Evolutionary conservation across 1,284 basidiomycete species (phyloP), one percentile per base, ranked within the genome.

Genomic region (Ustilago vetiveriae): DNA sequence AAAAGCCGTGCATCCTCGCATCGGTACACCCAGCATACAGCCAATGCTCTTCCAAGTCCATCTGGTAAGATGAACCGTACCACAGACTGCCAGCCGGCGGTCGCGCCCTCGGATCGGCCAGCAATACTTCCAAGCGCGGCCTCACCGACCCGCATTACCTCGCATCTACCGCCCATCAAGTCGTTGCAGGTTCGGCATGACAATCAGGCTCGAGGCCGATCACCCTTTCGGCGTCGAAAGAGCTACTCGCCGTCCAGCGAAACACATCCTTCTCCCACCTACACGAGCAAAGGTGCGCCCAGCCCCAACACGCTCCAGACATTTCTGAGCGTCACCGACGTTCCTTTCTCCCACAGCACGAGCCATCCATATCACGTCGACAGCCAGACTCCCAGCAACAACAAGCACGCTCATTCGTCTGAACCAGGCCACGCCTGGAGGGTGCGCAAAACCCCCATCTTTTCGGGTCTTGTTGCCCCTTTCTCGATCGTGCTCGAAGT

Each of bases 401-500:
- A 29, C 23, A 16, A 26, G 4, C 33, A 55, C 26, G 23, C 10
- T 6, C 47, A 55, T 17, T 16, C 43, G 1, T 32, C 41, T 6
- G 35, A 40, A 0, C 14, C 27, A 1, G 41, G 10, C 6, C 62
- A 53, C 11, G 46, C 26, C 13, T 58, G 44, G 37, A 45, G 52
- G 8, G 67, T 65, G n/a, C 71, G 71, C 36, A 65, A 59, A 30
- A 78, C 74, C n/a, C 75, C 75, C 19, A 69, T 78, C 42, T 56
- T 78, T 19, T 87, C 88, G 9, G 90, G 90, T 8, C 83, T 90
- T 16, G 75, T 89, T 29, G 88, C 91, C 17, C 90, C 90, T 0
- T 90, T 92, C 74, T 86, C 88, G 14, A 90, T 93, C 57, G 84
- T 93, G 17, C 85, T 93, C 24, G 90, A 90, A 47, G 55, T 75